These are phyloP conservation scores for Dictyostelium intermedium DNA, from an alignment of 78 protist genomes.

Conservation along the genomic window DNA sequence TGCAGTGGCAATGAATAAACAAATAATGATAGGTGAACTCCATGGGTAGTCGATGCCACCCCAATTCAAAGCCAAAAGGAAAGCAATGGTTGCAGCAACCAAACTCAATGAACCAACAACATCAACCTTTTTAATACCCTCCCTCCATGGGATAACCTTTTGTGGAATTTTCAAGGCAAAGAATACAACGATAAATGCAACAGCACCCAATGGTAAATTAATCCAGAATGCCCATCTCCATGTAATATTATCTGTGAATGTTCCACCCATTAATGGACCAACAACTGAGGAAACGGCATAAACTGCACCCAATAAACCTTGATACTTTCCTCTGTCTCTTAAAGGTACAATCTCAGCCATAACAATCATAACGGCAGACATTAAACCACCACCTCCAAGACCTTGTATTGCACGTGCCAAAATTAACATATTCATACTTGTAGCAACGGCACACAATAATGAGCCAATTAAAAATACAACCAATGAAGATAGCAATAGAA, in stretches of 20 bases:
- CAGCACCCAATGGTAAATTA: slow-evolving; percentile 73
- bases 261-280: slow-evolving; percentile 85
- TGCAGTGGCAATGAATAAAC: slow-evolving; percentile 30
- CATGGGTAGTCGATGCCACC: slow-evolving; percentile 72
- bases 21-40: slow-evolving; percentile 35
- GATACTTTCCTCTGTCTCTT: slow-evolving; percentile 74
- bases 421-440: slow-evolving; percentile 28
- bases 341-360: slow-evolving; percentile 83
- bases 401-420: slow-evolving; percentile 63
- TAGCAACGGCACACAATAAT: slow-evolving; percentile 42
- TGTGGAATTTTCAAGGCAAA: slow-evolving; percentile 45
- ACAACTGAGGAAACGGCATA: slow-evolving; percentile 71
- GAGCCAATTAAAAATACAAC: slow-evolving; percentile 49
- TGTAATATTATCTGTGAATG: slow-evolving; percentile 67
- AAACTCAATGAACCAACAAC: slow-evolving; percentile 48
- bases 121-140: slow-evolving; percentile 39
- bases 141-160: slow-evolving; percentile 31
- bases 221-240: slow-evolving; percentile 86
- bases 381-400: slow-evolving; percentile 80
- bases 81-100: slow-evolving; percentile 21
- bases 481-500: slow-evolving; percentile 6
- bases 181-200: slow-evolving; percentile 52
- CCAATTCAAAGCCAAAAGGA: slow-evolving; percentile 74
- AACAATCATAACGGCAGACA: slow-evolving; percentile 78
- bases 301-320: slow-evolving; percentile 80